Evolutionary conservation across 345 rosid genomes (phyloP), one percentile per base, ranked within the genome.

Genomic region (Brassica nigra): DNA sequence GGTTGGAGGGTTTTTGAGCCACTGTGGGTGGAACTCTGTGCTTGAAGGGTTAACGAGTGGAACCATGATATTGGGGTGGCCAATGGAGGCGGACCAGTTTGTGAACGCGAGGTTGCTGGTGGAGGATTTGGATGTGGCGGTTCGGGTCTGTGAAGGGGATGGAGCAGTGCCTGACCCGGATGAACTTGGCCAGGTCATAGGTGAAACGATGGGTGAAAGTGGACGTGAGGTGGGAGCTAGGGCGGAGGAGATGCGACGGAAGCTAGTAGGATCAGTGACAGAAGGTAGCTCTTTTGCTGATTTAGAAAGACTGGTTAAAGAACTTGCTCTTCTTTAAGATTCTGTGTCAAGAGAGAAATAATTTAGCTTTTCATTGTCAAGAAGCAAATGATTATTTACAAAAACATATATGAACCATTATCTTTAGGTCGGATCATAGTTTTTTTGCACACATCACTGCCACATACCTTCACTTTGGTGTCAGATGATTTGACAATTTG

Each of bases 1-100:
- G 0, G 89, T 89, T 4, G 89, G 90, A 9, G 85, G 85, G 69
- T 92, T 90, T 55, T 69, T 92, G 83, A 90, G 87, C 75, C 97
- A 90, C 0, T 76, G 79, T 68, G 79, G 79, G 29, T 76, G 79
- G 79, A 76, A 68, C 61, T 76, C 74, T 2, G 79, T 85, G 70
- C 81, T 84, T 11, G 96, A 92, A 81, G 91, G 83, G n/a, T 28
- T 89, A 30, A 86, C 73, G 76, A 82, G 84, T 1, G 90, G 94
- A 4, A 85, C 76, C 16, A 30, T 83, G 76, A 58, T 89, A 9
- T 16, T 90, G 81, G 88, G 78, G 3, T 89, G 93, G 93, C 97
- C 97, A 0, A 88, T 92, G 93, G 79, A 76, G 47, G 79, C 79
- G 2, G 79, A 76, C 74, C 79, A 76, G 62, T 68, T 37, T 29